Evolutionary conservation across 2,329 filamentous ascomycete genomes (phyloP).

Genomic region (Fusarium vanettenii): DNA sequence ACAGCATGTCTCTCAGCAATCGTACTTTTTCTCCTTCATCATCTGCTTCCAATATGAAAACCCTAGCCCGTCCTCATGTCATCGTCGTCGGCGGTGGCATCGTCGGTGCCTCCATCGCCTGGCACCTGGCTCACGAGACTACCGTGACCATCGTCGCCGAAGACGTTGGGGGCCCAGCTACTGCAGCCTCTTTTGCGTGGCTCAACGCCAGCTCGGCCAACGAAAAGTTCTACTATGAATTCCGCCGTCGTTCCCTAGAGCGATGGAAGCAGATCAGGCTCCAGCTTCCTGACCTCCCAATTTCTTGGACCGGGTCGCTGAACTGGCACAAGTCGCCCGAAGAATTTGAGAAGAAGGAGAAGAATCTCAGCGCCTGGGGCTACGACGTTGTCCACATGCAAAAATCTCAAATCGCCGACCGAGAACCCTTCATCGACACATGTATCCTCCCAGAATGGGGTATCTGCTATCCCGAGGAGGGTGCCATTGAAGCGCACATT

Average conservation of each 20-base stretch:
- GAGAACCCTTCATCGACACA: constrained; percentile 1
- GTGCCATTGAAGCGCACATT: constrained; percentile 26
- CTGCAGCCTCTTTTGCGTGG: constrained; percentile 27
- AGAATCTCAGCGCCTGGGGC: constrained; percentile 12
- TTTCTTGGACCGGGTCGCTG: constrained; percentile 27
- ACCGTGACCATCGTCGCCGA: constrained; percentile 26
- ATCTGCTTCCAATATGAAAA: neutral
- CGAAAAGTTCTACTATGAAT: constrained; percentile 20
- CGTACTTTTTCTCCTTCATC: constrained; percentile 1
- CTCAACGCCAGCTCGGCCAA: constrained; percentile 24
- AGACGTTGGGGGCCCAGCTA: constrained; percentile 23
- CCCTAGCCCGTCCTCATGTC: constrained; percentile 8
- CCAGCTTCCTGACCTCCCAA: constrained; percentile 11
- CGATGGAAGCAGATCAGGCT: constrained; percentile 21
- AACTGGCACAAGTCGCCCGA: constrained; percentile 25
- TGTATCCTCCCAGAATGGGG: constrained; percentile 5
- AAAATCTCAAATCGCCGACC: neutral
- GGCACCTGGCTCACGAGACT: constrained; percentile 20
- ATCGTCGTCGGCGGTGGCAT: constrained; percentile 29
- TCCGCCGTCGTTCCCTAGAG: constrained; percentile 22
- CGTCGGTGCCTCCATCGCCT: constrained; percentile 28
- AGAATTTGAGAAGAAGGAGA: neutral
- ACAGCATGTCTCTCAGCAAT: neutral
- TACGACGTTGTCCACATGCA: constrained; percentile 1
- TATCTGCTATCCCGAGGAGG: constrained; percentile 16